These are phyloP conservation scores for Trichoderma asperelloides DNA, from an alignment of 495 filamentous ascomycete genomes.

Conservation along the genomic window DNA sequence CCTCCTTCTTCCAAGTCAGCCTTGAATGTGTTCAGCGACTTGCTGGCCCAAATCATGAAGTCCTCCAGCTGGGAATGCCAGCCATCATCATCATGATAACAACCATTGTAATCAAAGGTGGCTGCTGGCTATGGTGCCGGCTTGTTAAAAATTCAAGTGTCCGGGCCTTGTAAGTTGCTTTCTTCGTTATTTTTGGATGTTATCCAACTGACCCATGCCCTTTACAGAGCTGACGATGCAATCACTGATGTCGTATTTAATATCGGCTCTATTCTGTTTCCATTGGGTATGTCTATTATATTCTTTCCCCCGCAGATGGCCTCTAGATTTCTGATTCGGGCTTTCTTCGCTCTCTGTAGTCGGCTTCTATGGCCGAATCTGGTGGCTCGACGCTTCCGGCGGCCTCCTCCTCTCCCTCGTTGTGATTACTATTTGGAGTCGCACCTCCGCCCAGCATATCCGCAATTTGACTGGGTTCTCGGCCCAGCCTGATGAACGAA, in stretches of 20 bases:
- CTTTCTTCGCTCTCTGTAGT: constrained; percentile 30
- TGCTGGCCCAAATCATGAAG: constrained; percentile 49
- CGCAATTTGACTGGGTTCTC: constrained; percentile 74
- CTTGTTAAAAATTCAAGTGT: constrained; percentile 82
- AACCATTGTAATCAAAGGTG: constrained; percentile 72
- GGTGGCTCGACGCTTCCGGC: constrained; percentile 82
- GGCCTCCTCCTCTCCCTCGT: constrained; percentile 71
- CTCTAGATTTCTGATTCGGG: not conserved
- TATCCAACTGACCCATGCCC: constrained; percentile 40
- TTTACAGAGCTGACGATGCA: constrained; percentile 25
- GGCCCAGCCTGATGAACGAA: constrained; percentile 70
- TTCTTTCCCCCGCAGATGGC: constrained; percentile 8
- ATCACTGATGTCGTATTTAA: constrained; percentile 73
- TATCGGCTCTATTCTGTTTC: constrained; percentile 78
- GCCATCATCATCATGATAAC: constrained; percentile 73
- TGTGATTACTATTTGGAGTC: constrained; percentile 80
- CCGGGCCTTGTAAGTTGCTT: constrained; percentile 59
- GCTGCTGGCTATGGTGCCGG: constrained; percentile 89
- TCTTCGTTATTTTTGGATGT: not conserved
- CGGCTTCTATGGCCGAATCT: constrained; percentile 65
- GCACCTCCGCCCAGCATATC: constrained; percentile 70
- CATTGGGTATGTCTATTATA: constrained; percentile 45
- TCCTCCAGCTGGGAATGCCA: constrained; percentile 65
- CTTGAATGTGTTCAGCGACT: constrained; percentile 63
- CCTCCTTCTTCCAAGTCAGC: constrained; percentile 77